These are phyloP conservation scores for Parascedosporium putredinis DNA, from an alignment of 2,329 filamentous ascomycete genomes.

Conservation along the genomic window DNA sequence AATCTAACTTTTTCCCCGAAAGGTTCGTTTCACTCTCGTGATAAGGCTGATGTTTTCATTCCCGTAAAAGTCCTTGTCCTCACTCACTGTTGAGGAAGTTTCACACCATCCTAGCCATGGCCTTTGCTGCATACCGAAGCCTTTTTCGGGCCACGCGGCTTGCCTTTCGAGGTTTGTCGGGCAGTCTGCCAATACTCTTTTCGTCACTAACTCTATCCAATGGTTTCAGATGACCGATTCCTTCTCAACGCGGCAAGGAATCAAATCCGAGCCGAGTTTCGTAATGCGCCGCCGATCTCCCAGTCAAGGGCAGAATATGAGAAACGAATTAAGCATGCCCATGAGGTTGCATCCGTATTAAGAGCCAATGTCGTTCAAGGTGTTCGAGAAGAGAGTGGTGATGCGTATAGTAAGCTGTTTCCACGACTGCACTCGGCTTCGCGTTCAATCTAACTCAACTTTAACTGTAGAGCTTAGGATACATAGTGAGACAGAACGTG, in stretches of 20 bases:
- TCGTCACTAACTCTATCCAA: constrained; percentile 10
- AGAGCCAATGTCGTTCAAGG: constrained; percentile 85
- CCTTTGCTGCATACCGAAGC: constrained; percentile 67
- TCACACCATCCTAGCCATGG: constrained; percentile 34
- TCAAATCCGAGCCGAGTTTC: constrained; percentile 67
- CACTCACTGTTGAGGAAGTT: no score
- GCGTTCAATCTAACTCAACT: constrained; percentile 2
- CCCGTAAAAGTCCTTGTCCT: no score
- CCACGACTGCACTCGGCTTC: not conserved
- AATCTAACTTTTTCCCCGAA: no score
- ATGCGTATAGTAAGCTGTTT: constrained; percentile 57
- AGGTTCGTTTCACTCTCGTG: no score
- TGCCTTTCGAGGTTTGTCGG: constrained; percentile 66
- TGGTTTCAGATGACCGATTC: constrained; percentile 53
- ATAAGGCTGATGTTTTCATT: no score
- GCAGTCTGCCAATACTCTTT: not conserved
- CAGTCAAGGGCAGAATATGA: constrained; percentile 46
- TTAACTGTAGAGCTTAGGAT: constrained; percentile 63
- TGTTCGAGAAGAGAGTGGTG: constrained; percentile 31
- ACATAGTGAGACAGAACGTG: constrained; percentile 81
- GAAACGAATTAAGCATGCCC: constrained; percentile 63
- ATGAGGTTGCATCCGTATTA: constrained; percentile 72
- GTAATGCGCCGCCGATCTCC: constrained; percentile 50
- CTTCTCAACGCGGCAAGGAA: constrained; percentile 60
- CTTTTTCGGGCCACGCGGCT: constrained; percentile 71